Base-by-base conservation (phyloP, 2,329 filamentous ascomycete genomes). In the Apiospora rasikravindrae region DNA sequence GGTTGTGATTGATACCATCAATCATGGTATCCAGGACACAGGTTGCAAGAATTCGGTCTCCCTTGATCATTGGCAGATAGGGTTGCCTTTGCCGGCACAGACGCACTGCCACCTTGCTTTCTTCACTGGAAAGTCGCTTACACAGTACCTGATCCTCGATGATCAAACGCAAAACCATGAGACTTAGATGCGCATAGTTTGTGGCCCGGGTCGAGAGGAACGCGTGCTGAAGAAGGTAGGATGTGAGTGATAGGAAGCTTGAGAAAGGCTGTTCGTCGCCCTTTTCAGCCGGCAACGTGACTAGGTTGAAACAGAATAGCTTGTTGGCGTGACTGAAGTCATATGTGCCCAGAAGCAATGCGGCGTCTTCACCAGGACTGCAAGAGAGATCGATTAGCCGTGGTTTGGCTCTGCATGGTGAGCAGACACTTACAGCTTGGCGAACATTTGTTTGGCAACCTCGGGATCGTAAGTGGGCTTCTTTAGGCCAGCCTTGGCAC, bases 271-370 rank as follows among this genome's bases (percentile, higher is more conserved):
- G 88, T 77, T 96, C 91, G 68, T 89, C 86, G 57, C 87, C 89
- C 76, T 92, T 92, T 68, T 91, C 90, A 0, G 90, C 83, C 7
- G 88, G 79, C 33, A 90, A 80, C 2, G 90, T 91, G 69, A 98
- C 90, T 61, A 99, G 84, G 77, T 93, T 95, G 80, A 94, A 93
- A 81, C 94, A 96, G 82, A 99, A 98, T 11, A 98, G 87, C 83
- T 98, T 98, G 85, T 98, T 99, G 45, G 95, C 93, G 79, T 97
- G 93, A 3, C 92, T 91, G 80, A 98, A 98, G 81, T 98, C 96
- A 80, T 98, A 99, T 0, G 94, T 92, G 0, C 94, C 92, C 45
- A 99, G 87, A 4, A 98, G 84, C 2, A 97, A 87, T 5, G 95
- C 91, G 22, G 94, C 93, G 81, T 95, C 91, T 72, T 91, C 88